A percentile compares a stretch with the other conserved stretches of the same genome.
Conservation (phyloP, 441 rosid species). For the Omphalea diandra region DNA sequence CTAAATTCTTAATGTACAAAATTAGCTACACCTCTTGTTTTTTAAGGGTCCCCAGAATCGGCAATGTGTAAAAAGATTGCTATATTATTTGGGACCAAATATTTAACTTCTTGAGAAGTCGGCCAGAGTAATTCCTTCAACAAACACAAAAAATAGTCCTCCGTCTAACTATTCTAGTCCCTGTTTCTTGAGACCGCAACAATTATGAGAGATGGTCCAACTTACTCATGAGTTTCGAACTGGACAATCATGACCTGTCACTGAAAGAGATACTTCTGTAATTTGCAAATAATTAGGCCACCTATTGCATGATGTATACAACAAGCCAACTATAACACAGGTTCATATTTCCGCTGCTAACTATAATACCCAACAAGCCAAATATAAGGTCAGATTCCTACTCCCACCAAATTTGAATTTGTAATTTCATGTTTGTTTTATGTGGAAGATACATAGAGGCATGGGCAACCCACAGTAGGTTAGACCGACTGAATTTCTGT, state of each 20-base stretch:
- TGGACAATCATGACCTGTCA: conserved; percentile 2
- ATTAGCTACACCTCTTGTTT: conserved; percentile 23
- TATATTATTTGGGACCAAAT: background rate
- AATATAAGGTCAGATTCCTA: background rate
- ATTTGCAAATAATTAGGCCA: background rate
- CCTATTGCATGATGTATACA: background rate
- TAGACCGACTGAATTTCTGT: background rate
- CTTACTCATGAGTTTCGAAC: conserved; percentile 6
- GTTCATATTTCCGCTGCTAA: too few relatives aligned
- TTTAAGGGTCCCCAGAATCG: conserved; percentile 41
- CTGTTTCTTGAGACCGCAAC: background rate
- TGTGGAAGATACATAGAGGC: background rate
- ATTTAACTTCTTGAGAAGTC: conserved; percentile 23
- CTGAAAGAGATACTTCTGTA: conserved; percentile 5
- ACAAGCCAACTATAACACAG: too few relatives aligned
- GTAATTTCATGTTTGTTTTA: background rate
- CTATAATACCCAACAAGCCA: too few relatives aligned
- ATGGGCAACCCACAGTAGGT: background rate
- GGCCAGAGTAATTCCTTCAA: conserved; percentile 21
- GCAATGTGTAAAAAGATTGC: conserved; percentile 1
- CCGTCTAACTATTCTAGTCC: conserved; percentile 4
- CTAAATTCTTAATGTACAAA: conserved; percentile 26
- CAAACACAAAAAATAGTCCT: conserved; percentile 21
- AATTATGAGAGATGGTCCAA: conserved; percentile 18
- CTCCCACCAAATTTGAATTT: background rate